These are phyloP conservation scores for Narthecium ossifragum DNA, from an alignment of 106 monocot genomes.

Conservation along the genomic window DNA sequence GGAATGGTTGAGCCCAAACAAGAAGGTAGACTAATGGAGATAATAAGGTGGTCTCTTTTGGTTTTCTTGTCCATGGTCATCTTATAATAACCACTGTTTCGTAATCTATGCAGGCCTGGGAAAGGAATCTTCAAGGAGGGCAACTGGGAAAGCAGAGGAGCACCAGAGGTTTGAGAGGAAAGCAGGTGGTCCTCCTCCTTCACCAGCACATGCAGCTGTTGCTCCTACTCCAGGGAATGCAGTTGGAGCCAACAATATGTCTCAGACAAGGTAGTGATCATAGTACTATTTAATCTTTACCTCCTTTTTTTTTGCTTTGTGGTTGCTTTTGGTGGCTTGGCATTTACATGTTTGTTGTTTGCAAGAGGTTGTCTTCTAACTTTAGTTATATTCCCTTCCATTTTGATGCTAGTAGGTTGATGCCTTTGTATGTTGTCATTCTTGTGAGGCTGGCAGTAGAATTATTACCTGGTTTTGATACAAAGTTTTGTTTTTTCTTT, in stretches of 20 bases:
- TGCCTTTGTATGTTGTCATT: no score
- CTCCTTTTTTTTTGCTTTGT: slow-evolving; percentile 1
- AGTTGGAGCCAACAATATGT: slow-evolving; percentile 20
- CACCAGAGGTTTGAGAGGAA: slow-evolving; percentile 24
- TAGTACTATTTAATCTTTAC: neutral
- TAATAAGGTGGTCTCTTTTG: no score
- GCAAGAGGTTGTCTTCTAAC: neutral
- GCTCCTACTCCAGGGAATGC: slow-evolving; percentile 17
- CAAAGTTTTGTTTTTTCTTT: no score
- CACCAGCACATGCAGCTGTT: slow-evolving; percentile 1
- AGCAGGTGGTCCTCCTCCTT: slow-evolving; percentile 11
- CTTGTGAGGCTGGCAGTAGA: no score
- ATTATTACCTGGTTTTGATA: no score
- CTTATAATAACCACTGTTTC: no score
- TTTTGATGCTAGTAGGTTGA: no score
- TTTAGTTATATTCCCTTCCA: no score
- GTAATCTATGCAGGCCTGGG: no score
- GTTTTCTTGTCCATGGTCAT: neutral
- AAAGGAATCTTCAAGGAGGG: slow-evolving; percentile 7
- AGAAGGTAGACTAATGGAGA: slow-evolving; percentile 14
- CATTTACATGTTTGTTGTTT: neutral
- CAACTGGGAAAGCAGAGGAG: slow-evolving; percentile 21
- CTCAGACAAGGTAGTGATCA: slow-evolving; percentile 33
- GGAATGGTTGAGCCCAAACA: slow-evolving; percentile 13
- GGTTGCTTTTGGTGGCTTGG: neutral